phyloP scores from a whole-genome alignment of 208 protist genomes.

The Endotrypanum monterogeii region DNA sequence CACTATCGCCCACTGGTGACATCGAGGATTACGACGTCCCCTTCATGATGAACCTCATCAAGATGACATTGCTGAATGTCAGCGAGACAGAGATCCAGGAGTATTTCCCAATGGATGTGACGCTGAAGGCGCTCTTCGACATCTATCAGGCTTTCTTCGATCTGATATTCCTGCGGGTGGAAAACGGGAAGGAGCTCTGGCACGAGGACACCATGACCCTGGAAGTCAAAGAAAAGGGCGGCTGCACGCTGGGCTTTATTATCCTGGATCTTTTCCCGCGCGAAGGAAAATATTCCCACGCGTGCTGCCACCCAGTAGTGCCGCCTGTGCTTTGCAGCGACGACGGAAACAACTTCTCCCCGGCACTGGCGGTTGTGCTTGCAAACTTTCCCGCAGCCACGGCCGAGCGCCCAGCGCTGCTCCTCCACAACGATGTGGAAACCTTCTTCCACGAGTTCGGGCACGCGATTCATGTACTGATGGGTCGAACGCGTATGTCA shows the following conservation, averaged over 20 bases:
- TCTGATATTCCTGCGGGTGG: conserved; percentile 65
- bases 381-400: conserved; percentile 79
- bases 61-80: conserved; percentile 80
- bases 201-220: conserved; percentile 67
- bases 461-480: conserved; percentile 83
- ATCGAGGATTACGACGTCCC: conserved; percentile 75
- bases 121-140: conserved; percentile 78
- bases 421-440: conserved; percentile 79
- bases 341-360: conserved; percentile 65
- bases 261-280: conserved; percentile 87
- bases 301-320: conserved; percentile 80
- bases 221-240: conserved; percentile 60
- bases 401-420: conserved; percentile 68
- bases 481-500: conserved; percentile 77
- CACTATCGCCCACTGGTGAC: conserved; percentile 58
- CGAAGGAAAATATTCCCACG: conserved; percentile 86
- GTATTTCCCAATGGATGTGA: conserved; percentile 84
- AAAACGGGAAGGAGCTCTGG: conserved; percentile 80
- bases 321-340: conserved; percentile 58
- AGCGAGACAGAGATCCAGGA: conserved; percentile 84
- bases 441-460: conserved; percentile 94
- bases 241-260: conserved; percentile 70
- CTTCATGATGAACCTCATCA: conserved; percentile 85
- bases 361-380: conserved; percentile 75
- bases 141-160: conserved; percentile 88